Evolutionary conservation across 1,139 yeast species (phyloP), one percentile per base, ranked within the genome.

Genomic region (Hyphopichia fennica): DNA sequence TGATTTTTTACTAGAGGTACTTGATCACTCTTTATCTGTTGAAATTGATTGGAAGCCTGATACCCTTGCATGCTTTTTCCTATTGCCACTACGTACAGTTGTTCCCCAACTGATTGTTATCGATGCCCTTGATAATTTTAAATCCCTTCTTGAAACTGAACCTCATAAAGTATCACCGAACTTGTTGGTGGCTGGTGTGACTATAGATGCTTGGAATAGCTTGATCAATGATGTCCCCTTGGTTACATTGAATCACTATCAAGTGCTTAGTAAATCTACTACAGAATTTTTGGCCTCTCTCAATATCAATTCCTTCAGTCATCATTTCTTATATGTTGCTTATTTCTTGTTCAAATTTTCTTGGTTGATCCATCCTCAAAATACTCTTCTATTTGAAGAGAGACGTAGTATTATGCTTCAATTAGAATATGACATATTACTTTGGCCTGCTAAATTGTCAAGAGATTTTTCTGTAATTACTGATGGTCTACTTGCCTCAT

Each of bases 381-480:
- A 35, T 3, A 15, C 39, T 1, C 28, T 51, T 16, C 18, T 42
- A 15, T 38, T 34, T 17, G 38, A 35, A 20, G 53, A 51, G 16
- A 49, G 45, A 15, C 52, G 46, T 28, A 38, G 32, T 16, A 38
- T 45, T 33, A 37, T 56, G 3, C 38, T 57, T n/a, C 49, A 51
- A 18, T 47, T 57, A 35, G 62, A 57, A 39, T 56, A 46, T 39
- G 55, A 56, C 40, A 56, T 57, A 54, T 45, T 57, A n/a, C 45
- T 57, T n/a, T 57, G 56, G 46, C 62, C 62, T 2, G 62, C 58
- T 7, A 56, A 54, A 37, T 43, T 57, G 22, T 51, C 59, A 34
- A 46, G 49, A 27, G 51, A 56, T 20, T 48, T 57, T 15, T 49
- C 52, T 6, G 55, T 57, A 6, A 57, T 57, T 7, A 50, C 45